Conservation (phyloP, 192 early-diverging fungal genomes). For the Coemansia reversa region DNA sequence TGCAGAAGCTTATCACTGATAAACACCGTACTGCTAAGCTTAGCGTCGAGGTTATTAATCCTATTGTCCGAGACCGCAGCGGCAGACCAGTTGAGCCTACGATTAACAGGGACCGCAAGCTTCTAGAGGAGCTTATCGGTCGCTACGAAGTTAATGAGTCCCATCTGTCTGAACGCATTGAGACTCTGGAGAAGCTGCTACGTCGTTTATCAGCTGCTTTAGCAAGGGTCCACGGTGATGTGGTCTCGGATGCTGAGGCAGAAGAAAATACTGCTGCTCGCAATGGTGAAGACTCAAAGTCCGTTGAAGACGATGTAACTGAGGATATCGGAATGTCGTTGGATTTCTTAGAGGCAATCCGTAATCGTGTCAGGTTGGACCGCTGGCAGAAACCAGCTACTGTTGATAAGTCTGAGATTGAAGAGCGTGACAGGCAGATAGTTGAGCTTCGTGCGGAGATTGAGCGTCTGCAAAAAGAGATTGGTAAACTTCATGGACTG, state of each 20-base stretch:
- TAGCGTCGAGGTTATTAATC: slow-evolving; percentile 35
- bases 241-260: slow-evolving; percentile 4
- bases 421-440: slow-evolving; percentile 56
- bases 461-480: slow-evolving; percentile 15
- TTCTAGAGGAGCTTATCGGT: slow-evolving; percentile 35
- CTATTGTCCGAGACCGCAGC: slow-evolving; percentile 24
- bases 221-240: slow-evolving; percentile 12
- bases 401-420: slow-evolving; percentile 34
- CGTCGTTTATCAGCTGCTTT: slow-evolving; percentile 15
- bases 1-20: slow-evolving; percentile 51
- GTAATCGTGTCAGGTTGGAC: slow-evolving; percentile 7
- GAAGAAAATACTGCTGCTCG: not conserved
- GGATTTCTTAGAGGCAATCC: slow-evolving; percentile 35
- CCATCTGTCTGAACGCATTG: slow-evolving; percentile 13
- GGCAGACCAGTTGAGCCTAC: slow-evolving; percentile 22
- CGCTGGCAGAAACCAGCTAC: slow-evolving; percentile 17
- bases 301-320: not conserved
- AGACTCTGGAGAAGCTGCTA: slow-evolving; percentile 28
- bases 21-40: slow-evolving; percentile 36
- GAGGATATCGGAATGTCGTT: slow-evolving; percentile 33
- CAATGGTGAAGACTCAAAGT: not conserved
- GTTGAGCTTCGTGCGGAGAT: slow-evolving; percentile 41
- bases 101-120: slow-evolving; percentile 11
- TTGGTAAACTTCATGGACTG: slow-evolving; percentile 33
- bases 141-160: slow-evolving; percentile 32